Conservation (phyloP, 345 rosid genomes). For the Salix arbutifolia region DNA sequence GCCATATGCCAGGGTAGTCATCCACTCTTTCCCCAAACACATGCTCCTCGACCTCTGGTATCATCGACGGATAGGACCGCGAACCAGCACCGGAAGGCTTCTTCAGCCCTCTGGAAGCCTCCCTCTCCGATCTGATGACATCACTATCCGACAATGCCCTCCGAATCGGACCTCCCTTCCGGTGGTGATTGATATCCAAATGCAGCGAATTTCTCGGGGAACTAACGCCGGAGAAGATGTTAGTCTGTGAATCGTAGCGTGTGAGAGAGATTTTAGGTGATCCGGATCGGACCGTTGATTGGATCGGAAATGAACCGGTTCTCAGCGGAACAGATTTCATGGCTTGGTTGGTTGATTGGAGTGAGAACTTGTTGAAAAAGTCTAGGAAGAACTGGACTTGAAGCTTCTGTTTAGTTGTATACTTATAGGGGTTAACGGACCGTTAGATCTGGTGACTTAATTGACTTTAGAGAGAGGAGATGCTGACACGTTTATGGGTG, state of each 20-base stretch:
- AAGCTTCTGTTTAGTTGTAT: neutral
- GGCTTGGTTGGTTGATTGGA: neutral
- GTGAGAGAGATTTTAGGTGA: slow-evolving; percentile 35
- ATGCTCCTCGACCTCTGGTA: slow-evolving; percentile 47
- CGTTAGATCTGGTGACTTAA: slow-evolving; percentile 44
- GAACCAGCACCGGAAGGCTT: slow-evolving; percentile 28
- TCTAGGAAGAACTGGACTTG: too few species aligned
- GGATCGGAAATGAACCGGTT: slow-evolving; percentile 52
- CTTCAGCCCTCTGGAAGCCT: neutral
- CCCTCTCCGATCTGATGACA: slow-evolving; percentile 31
- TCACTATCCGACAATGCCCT: slow-evolving; percentile 53
- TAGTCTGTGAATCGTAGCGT: slow-evolving; percentile 36
- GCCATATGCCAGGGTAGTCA: slow-evolving; percentile 25
- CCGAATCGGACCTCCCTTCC: slow-evolving; percentile 30
- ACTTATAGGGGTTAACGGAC: slow-evolving; percentile 15
- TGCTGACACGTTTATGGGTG: slow-evolving; percentile 31
- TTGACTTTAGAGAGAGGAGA: slow-evolving; percentile 29
- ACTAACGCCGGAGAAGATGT: slow-evolving; percentile 37
- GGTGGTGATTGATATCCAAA: slow-evolving; percentile 23
- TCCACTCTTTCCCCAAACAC: slow-evolving; percentile 6
- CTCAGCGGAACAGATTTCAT: slow-evolving; percentile 57
- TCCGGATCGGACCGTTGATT: slow-evolving; percentile 20
- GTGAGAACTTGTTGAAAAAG: neutral
- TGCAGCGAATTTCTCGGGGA: slow-evolving; percentile 46
- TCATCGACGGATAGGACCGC: slow-evolving; percentile 31